Base-by-base conservation (phyloP, 2,329 filamentous ascomycete species). In the Thyridium curvatum region DNA sequence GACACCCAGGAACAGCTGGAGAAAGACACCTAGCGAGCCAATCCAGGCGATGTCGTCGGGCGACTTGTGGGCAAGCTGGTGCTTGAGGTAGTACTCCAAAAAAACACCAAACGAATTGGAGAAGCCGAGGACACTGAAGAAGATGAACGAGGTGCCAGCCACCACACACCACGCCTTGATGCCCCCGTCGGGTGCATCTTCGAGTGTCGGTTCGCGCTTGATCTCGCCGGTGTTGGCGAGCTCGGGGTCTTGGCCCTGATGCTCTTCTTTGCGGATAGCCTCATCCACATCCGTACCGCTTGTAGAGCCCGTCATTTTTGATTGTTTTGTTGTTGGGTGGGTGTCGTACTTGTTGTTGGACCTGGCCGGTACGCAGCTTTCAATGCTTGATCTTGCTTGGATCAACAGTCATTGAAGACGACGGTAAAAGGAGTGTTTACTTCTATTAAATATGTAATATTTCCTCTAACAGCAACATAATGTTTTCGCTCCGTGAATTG, bases 91-190 rank as follows among this genome's bases (percentile, higher is more conserved):
- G 48, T 66, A 70, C 2, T 63, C 59, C 39, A 65, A 60, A 37
- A 71, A 68, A 4, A 64, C 53, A 13, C 69, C 68, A 32, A 67
- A 69, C 0, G 62, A 64, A 47, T 70, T 71, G 36, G 57, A 43
- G 41, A 64, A 65, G 12, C 66, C 67, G 0, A 71, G 48, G 12
- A 49, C 54, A 4, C 52, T 59, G 47, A 69, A 68, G 40, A 66
- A 59, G 17, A 59, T 50, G 15, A 44, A 54, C 1, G 48, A 56
- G 3, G 52, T 53, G 4, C 62, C 65, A 7, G 51, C 42, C 0
- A 62, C 65, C 4, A 62, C 63, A 1, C 67, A 52, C 66, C 66
- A 69, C 4, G 50, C 48, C 30, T 39, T 42, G 28, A 37, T 12
- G 7, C 50, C 48, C 40, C 48, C 48, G 28, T 52, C 45, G 18